Percentiles rank a stretch among this genome's conserved stretches.
Evolutionary conservation across 2,329 filamentous ascomycete species (phyloP).

Genomic region (Aspergillus udagawae): DNA sequence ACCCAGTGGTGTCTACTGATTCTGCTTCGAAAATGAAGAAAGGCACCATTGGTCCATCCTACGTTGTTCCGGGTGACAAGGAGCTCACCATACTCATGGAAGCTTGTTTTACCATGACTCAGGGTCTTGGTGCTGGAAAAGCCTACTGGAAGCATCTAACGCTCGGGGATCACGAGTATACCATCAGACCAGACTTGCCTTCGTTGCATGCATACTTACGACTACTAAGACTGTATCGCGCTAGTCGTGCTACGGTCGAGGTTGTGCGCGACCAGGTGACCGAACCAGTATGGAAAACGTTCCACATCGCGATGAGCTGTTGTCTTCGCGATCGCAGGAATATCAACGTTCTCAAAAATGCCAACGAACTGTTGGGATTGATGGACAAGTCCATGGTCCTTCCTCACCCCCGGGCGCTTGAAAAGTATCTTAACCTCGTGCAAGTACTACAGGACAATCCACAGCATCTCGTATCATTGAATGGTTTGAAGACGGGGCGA

Average conservation of each 20-base stretch:
- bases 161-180: constrained; percentile 41
- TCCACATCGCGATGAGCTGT: constrained; percentile 67
- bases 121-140: constrained; percentile 58
- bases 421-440: constrained; percentile 27
- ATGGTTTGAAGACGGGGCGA: constrained; percentile 21
- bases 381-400: constrained; percentile 47
- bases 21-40: not conserved
- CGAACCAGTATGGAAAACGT: constrained; percentile 51
- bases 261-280: constrained; percentile 53
- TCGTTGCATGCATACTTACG: constrained; percentile 68
- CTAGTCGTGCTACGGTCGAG: constrained; percentile 58
- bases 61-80: constrained; percentile 48
- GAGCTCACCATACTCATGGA: constrained; percentile 67
- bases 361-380: constrained; percentile 60
- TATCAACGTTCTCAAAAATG: constrained; percentile 61
- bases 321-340: constrained; percentile 77
- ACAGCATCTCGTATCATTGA: constrained; percentile 24
- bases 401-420: constrained; percentile 28
- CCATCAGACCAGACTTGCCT: constrained; percentile 66
- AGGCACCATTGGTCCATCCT: constrained; percentile 18
- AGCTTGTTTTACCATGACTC: constrained; percentile 55
- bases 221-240: constrained; percentile 61
- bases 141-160: constrained; percentile 77
- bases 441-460: constrained; percentile 23
- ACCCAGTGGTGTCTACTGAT: constrained; percentile 21